Evolutionary conservation across 2,329 filamentous ascomycete species (phyloP), one percentile per base, ranked within the genome.

Genomic region (Metarhizium brunneum): DNA sequence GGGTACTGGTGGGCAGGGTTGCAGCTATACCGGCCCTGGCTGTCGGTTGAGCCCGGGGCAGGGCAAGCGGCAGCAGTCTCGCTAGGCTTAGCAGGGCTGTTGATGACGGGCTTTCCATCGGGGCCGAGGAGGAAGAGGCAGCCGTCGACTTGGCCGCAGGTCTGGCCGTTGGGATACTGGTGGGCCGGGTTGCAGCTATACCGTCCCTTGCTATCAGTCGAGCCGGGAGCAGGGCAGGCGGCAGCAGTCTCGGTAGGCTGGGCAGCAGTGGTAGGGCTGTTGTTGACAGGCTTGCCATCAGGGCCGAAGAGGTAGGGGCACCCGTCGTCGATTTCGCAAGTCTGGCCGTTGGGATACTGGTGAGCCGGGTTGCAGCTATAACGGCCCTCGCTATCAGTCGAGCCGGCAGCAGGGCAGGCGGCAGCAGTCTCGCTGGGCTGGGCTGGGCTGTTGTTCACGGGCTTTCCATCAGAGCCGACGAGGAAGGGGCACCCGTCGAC

Each of bases 171-270:
- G 47, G 59, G 55, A 47, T 61, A 59, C 38, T 54, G 32, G 38
- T 58, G 54, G 2, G 57, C 58, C 13, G 57, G 57, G 53, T 60
- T 60, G 55, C 59, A 60, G 20, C 48, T 52, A 54, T 60, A 60
- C 20, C 55, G 51, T 47, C 58, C 58, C 14, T 53, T 35, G 47
- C 36, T 29, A 50, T 56, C 54, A n/a, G 52, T 59, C 2, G 47
- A 25, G 47, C 59, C 59, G 10, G 59, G 8, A 13, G 57, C 52
- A 18, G 57, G 57, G 55, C 57, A 59, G 20, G 40, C 40, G 10
- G 40, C 47, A 18, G 18, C 18, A 18, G 50, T 29, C 2, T 29
- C 11, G 20, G 49, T 18, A 10, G 54, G 50, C 49, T 40, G 25
- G 4, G 25, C 20, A 6, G 50, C 35, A 16, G 45, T 30, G 4